These are phyloP conservation scores for Alloteropsis angusta DNA, from an alignment of 202 grass and related monocot species.

Conservation along the genomic window DNA sequence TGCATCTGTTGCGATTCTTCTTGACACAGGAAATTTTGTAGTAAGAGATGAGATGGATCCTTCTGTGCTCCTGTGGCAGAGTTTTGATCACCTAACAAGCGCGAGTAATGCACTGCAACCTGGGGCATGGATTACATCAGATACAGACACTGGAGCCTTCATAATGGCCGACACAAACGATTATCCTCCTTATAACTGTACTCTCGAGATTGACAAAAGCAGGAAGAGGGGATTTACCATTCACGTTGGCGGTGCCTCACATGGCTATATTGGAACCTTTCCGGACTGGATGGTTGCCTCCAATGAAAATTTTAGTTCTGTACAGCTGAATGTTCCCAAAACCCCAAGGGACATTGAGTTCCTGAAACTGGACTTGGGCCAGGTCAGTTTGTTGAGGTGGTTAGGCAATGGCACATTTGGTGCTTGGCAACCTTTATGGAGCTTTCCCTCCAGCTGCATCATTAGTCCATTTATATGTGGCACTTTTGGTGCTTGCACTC, in stretches of 20 bases:
- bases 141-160: too few species aligned
- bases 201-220: too few species aligned
- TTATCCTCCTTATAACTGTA: too few species aligned
- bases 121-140: background rate
- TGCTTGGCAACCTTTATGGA: constrained; percentile 26
- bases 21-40: constrained; percentile 54
- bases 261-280: background rate
- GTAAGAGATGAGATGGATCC: constrained; percentile 35
- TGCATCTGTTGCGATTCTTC: constrained; percentile 35
- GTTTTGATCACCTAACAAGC: constrained; percentile 31
- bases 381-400: constrained; percentile 23
- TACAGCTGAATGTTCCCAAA: constrained; percentile 2
- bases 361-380: constrained; percentile 23
- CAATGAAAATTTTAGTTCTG: background rate
- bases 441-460: constrained; percentile 11
- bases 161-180: background rate
- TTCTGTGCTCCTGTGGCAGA: constrained; percentile 51
- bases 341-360: background rate
- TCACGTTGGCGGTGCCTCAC: too few species aligned
- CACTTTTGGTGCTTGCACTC: constrained; percentile 24
- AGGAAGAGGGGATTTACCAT: constrained; percentile 7
- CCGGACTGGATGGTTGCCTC: constrained; percentile 34
- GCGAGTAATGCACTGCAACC: constrained; percentile 29
- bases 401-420: too few species aligned
- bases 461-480: constrained; percentile 22